These are phyloP conservation scores for Chlorokybus atmophyticus DNA, from an alignment of 139 green algal genomes.

Conservation along the genomic window DNA sequence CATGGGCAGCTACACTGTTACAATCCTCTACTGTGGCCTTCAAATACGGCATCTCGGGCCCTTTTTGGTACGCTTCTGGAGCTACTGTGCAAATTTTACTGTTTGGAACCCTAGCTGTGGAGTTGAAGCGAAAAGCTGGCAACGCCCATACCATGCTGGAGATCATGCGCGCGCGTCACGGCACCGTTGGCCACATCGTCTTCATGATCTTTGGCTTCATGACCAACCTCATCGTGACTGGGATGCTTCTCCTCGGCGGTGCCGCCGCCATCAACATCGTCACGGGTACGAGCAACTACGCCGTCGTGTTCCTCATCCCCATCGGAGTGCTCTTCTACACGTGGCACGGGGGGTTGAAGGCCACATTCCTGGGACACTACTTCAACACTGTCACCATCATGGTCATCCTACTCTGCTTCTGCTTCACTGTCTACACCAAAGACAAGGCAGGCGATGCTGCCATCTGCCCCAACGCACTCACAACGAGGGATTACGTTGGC, in stretches of 20 bases:
- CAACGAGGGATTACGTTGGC: no score
- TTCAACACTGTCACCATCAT: constrained; percentile 55
- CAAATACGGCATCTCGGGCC: constrained; percentile 34
- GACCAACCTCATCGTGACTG: constrained; percentile 80
- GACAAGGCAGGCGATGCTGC: no score
- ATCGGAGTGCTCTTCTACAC: constrained; percentile 80
- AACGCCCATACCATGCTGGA: constrained; percentile 81
- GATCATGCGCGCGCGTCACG: constrained; percentile 60
- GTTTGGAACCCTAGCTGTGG: constrained; percentile 81
- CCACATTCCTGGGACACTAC: constrained; percentile 76
- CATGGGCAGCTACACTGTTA: constrained; percentile 36
- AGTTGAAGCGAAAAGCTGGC: constrained; percentile 87
- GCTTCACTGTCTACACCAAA: no score
- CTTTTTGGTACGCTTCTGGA: constrained; percentile 77
- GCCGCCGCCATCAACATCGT: constrained; percentile 74
- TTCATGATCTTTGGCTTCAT: constrained; percentile 72
- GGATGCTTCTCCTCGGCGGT: constrained; percentile 72
- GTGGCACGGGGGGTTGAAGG: constrained; percentile 68
- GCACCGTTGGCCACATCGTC: constrained; percentile 42
- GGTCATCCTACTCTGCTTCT: no score
- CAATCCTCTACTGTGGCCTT: constrained; percentile 38
- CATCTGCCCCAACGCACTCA: no score
- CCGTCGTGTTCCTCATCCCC: constrained; percentile 34
- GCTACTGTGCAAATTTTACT: constrained; percentile 87
- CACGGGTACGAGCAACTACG: constrained; percentile 51